These are phyloP conservation scores for Venturia effusa DNA, from an alignment of 2,329 filamentous ascomycete genomes.

Conservation along the genomic window DNA sequence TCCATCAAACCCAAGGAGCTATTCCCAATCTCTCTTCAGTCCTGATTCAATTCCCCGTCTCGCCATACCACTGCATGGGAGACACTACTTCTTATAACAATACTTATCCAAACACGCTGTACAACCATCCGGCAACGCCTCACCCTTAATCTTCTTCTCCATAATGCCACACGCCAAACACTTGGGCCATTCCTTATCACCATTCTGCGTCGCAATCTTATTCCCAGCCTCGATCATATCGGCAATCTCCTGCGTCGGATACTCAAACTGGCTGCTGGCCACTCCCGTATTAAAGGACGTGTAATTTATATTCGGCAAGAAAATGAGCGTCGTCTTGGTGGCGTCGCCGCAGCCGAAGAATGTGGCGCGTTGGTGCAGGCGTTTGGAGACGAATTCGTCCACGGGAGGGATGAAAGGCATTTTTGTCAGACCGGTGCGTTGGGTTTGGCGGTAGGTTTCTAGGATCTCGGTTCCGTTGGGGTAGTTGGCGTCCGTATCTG, in stretches of 20 bases:
- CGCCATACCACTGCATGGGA: too few species aligned
- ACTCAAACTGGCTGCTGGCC: conserved; percentile 25
- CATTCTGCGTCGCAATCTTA: conserved; percentile 28
- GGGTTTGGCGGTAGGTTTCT: conserved; percentile 46
- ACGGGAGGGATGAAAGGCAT: conserved; percentile 49
- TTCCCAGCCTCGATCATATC: conserved; percentile 32
- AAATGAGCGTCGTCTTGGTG: conserved; percentile 26
- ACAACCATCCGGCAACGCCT: conserved; percentile 24
- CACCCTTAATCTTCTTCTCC: conserved; percentile 22
- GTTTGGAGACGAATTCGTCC: conserved; percentile 45
- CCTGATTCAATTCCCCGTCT: too few species aligned
- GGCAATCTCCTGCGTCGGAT: conserved; percentile 24
- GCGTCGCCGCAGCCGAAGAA: conserved; percentile 51
- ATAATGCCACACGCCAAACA: conserved; percentile 33
- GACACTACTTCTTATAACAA: conserved; percentile 17
- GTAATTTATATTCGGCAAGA: conserved; percentile 34
- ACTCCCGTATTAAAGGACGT: conserved; percentile 21
- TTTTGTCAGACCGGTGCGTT: conserved; percentile 38
- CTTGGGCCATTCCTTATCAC: conserved; percentile 24
- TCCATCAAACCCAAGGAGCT: too few species aligned
- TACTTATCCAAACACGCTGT: conserved; percentile 31
- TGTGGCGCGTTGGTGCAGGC: conserved; percentile 47
- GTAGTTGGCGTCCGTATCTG: conserved; percentile 47
- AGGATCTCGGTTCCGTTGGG: conserved; percentile 50
- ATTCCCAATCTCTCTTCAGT: too few species aligned